Evolutionary conservation across 768 basidiomycete genomes (phyloP).

Genomic region (Serendipita indica): DNA sequence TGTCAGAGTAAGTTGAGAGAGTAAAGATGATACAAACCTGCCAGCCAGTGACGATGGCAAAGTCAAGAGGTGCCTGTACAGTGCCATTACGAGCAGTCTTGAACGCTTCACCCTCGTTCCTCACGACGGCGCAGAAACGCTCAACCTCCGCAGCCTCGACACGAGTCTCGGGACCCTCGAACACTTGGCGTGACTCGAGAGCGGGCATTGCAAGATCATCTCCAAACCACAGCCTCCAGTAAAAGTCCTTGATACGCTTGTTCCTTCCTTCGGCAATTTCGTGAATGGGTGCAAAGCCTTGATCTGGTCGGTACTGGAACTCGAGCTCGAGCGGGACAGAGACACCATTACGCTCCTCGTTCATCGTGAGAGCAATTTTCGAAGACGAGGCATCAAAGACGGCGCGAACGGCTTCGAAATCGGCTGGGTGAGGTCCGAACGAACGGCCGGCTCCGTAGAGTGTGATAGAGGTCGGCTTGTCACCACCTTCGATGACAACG

Average conservation of each 20-base stretch:
- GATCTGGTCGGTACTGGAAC: constrained; percentile 76
- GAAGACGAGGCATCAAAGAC: constrained; percentile 37
- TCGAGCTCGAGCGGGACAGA: constrained; percentile 69
- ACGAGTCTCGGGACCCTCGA: constrained; percentile 73
- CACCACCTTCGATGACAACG: constrained; percentile 44
- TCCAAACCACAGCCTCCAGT: constrained; percentile 98
- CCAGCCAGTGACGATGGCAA: constrained; percentile 97
- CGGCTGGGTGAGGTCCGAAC: constrained; percentile 49
- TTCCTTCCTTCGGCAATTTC: constrained; percentile 76
- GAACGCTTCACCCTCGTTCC: constrained; percentile 85
- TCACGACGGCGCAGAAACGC: constrained; percentile 82
- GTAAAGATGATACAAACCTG: constrained; percentile 44
- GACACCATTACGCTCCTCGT: constrained; percentile 64
- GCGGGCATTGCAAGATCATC: constrained; percentile 61
- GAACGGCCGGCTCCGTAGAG: constrained; percentile 72
- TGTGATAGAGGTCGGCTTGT: constrained; percentile 43
- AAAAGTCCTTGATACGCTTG: constrained; percentile 86
- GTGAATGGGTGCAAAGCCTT: constrained; percentile 85
- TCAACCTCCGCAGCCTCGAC: constrained; percentile 68
- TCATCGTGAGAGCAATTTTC: constrained; percentile 56
- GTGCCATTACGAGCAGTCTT: constrained; percentile 52
- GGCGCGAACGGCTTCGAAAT: constrained; percentile 77
- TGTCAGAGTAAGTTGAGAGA: constrained; percentile 10
- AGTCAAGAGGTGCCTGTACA: constrained; percentile 93
- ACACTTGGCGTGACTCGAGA: constrained; percentile 68